phyloP scores from a whole-genome alignment of 495 filamentous ascomycete genomes.

The Podospora pseudocomata region DNA sequence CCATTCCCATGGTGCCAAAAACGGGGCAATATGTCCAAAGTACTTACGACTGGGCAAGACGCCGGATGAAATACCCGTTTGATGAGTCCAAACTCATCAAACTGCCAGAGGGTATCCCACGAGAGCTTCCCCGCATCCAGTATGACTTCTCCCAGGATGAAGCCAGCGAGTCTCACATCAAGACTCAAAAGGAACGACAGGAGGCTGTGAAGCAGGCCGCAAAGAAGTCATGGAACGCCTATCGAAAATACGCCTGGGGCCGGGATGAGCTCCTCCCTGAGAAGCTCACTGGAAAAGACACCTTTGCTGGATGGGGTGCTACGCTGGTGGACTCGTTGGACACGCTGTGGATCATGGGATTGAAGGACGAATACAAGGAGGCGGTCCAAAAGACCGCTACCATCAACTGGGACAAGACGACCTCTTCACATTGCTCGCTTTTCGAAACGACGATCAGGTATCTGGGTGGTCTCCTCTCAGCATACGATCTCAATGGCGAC shows the following conservation, averaged over 20 bases:
- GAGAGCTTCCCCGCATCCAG: slow-evolving; percentile 39
- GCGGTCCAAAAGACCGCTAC: slow-evolving; percentile 64
- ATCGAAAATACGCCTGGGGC: slow-evolving; percentile 69
- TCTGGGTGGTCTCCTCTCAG: slow-evolving; percentile 71
- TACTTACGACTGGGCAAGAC: slow-evolving; percentile 45
- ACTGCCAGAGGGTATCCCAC: slow-evolving; percentile 37
- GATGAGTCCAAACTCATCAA: slow-evolving; percentile 27
- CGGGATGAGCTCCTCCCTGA: slow-evolving; percentile 70
- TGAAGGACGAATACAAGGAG: slow-evolving; percentile 74
- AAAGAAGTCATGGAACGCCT: slow-evolving; percentile 68
- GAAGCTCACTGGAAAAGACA: slow-evolving; percentile 51
- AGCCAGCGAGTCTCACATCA: slow-evolving; percentile 29
- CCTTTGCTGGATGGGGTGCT: slow-evolving; percentile 83
- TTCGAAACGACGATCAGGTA: slow-evolving; percentile 81
- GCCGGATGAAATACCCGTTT: slow-evolving; percentile 32
- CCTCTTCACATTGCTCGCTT: slow-evolving; percentile 51
- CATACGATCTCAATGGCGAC: slow-evolving; percentile 66
- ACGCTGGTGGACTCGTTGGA: slow-evolving; percentile 84
- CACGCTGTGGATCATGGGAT: slow-evolving; percentile 85
- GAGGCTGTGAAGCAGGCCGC: slow-evolving; percentile 62
- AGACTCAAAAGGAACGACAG: slow-evolving; percentile 26
- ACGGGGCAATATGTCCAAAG: slow-evolving; percentile 30
- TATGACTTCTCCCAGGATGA: slow-evolving; percentile 36
- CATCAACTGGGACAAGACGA: slow-evolving; percentile 78
- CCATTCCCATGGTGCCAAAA: background rate